Conservation (phyloP, 1,139 yeast genomes). For the Candida pseudoviswanathii region DNA sequence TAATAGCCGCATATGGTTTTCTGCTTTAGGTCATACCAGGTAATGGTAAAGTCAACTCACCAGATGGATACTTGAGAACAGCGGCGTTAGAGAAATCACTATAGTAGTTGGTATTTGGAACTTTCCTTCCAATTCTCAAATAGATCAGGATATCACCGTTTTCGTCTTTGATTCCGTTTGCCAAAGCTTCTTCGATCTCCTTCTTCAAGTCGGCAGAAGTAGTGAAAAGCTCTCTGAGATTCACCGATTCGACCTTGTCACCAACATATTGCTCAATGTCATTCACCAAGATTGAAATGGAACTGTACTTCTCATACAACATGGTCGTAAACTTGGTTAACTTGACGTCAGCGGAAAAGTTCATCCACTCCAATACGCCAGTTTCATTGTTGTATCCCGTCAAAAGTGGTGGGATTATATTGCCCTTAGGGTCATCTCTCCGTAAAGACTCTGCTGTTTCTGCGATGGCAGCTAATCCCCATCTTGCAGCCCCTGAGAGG, state of each 20-base stretch:
- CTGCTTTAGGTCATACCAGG: conserved; percentile 42
- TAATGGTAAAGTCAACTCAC: conserved; percentile 46
- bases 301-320: conserved; percentile 30
- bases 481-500: conserved; percentile 82
- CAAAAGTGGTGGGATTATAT: conserved; percentile 48
- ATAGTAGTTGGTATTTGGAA: conserved; percentile 37
- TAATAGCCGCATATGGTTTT: not conserved
- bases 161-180: conserved; percentile 22
- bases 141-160: conserved; percentile 45
- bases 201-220: conserved; percentile 32
- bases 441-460: conserved; percentile 72
- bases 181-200: conserved; percentile 32
- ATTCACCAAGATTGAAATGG: conserved; percentile 68
- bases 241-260: conserved; percentile 35
- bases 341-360: conserved; percentile 11
- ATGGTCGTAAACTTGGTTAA: conserved; percentile 13
- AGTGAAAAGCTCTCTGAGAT: conserved; percentile 40
- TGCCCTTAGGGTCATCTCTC: conserved; percentile 76
- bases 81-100: conserved; percentile 66
- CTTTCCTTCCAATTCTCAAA: conserved; percentile 56
- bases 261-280: conserved; percentile 81
- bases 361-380: conserved; percentile 39
- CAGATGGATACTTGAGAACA: conserved; percentile 57
- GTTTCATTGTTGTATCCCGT: conserved; percentile 31
- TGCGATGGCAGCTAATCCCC: conserved; percentile 91